A percentile compares a stretch with the other conserved stretches of the same genome.
phyloP scores from a whole-genome alignment of 1,139 yeast species.

The Yamadazyma diddensiae region DNA sequence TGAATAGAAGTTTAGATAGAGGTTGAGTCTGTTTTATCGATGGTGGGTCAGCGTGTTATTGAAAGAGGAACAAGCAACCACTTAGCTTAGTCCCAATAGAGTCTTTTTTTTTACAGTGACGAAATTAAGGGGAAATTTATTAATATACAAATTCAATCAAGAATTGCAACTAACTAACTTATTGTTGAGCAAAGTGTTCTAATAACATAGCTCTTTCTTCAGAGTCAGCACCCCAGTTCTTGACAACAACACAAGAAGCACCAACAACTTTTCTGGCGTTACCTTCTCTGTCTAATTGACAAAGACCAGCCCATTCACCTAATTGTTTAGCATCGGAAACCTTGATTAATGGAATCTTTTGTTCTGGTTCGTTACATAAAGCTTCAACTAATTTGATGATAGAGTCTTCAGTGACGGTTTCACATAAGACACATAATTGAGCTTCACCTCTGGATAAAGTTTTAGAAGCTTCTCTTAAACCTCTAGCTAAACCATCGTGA shows the following conservation, averaged over 20 bases:
- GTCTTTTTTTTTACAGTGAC: too few relatives aligned
- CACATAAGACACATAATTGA: slow-evolving; percentile 95
- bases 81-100: too few relatives aligned
- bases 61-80: too few relatives aligned
- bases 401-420: slow-evolving; percentile 97
- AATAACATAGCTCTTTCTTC: slow-evolving; percentile 96
- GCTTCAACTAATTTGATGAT: slow-evolving; percentile 98
- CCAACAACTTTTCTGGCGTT: slow-evolving; percentile 99
- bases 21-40: too few relatives aligned
- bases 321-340: slow-evolving; percentile 99
- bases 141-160: slow-evolving; percentile 3
- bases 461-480: slow-evolving; percentile 99
- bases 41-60: too few relatives aligned
- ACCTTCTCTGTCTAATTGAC: slow-evolving; percentile 99
- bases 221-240: slow-evolving; percentile 99
- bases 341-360: slow-evolving; percentile 97
- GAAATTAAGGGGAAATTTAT: slow-evolving; percentile 1
- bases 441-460: slow-evolving; percentile 98
- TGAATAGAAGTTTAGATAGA: too few relatives aligned
- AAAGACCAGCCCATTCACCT: slow-evolving; percentile 99
- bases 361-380: slow-evolving; percentile 96
- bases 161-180: slow-evolving; percentile 21
- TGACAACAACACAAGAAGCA: slow-evolving; percentile 99
- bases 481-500: slow-evolving; percentile 99
- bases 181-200: slow-evolving; percentile 94